These are phyloP conservation scores for Stevia rebaudiana DNA, from an alignment of 140 eudicot genomes.

Conservation along the genomic window DNA sequence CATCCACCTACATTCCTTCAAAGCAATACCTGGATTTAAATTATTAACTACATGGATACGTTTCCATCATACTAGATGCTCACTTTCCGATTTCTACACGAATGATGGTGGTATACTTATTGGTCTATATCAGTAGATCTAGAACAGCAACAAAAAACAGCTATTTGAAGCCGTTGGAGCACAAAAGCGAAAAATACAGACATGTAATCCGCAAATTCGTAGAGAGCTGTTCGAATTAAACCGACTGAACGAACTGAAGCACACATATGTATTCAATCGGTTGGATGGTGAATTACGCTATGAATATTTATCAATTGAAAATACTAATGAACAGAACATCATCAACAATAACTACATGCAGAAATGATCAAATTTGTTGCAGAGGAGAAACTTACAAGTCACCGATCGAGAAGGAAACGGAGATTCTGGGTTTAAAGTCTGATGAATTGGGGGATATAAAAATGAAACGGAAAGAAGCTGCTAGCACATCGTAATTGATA, in stretches of 20 bases:
- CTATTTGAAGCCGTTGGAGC: neutral
- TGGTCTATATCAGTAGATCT: neutral
- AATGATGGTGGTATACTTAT: neutral
- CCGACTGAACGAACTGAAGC: neutral
- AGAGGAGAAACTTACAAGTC: constrained; percentile 18
- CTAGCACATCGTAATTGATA: neutral
- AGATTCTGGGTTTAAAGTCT: constrained; percentile 16
- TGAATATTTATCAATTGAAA: neutral
- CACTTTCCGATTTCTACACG: neutral
- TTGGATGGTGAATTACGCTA: neutral
- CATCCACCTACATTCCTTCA: neutral
- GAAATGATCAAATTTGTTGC: neutral
- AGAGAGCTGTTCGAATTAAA: neutral
- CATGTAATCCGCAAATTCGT: neutral
- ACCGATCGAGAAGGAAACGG: constrained; percentile 10
- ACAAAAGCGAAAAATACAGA: neutral
- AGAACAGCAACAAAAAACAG: neutral
- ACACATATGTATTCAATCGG: neutral
- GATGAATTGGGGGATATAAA: neutral
- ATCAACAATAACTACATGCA: neutral
- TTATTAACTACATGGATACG: neutral
- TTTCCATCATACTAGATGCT: neutral
- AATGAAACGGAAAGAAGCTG: constrained; percentile 10
- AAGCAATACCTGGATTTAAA: neutral
- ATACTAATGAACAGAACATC: neutral